Evolutionary conservation across 2,329 filamentous ascomycete genomes (phyloP).

Genomic region (Bisporella sp.): DNA sequence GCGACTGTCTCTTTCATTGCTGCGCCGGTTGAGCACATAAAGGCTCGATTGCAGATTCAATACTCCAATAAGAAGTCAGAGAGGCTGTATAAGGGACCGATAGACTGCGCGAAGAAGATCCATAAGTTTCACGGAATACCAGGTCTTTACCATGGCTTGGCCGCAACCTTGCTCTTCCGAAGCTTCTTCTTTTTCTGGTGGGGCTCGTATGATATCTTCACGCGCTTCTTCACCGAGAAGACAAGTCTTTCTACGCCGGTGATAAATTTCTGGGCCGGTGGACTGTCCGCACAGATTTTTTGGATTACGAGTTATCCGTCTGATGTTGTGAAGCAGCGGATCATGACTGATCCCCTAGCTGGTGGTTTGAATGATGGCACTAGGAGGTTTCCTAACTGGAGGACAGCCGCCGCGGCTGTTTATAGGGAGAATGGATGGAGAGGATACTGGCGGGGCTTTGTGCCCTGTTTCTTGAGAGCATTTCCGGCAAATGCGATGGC

Average conservation of each 20-base stretch:
- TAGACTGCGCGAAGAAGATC: constrained; percentile 74
- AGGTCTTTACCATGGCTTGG: constrained; percentile 81
- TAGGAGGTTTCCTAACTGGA: constrained; percentile 68
- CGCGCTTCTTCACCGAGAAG: constrained; percentile 55
- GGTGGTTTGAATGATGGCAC: constrained; percentile 60
- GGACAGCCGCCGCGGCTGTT: constrained; percentile 69
- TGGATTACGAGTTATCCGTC: constrained; percentile 90
- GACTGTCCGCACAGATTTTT: constrained; percentile 86
- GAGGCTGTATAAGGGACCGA: constrained; percentile 75
- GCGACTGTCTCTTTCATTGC: constrained; percentile 89
- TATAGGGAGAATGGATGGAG: constrained; percentile 68
- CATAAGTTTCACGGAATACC: constrained; percentile 63
- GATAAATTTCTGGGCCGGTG: constrained; percentile 96
- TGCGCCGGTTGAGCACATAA: constrained; percentile 90
- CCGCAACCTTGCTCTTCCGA: constrained; percentile 80
- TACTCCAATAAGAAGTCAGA: constrained; percentile 75
- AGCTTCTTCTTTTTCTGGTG: constrained; percentile 98
- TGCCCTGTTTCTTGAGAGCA: constrained; percentile 87
- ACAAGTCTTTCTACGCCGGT: constrained; percentile 69
- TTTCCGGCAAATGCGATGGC: constrained; percentile 97
- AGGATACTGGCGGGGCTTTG: constrained; percentile 89
- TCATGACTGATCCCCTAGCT: constrained; percentile 92
- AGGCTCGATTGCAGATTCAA: constrained; percentile 89
- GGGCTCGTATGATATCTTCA: constrained; percentile 87
- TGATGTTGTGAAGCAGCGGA: constrained; percentile 90